Evolutionary conservation across 2,329 filamentous ascomycete genomes (phyloP), one percentile per base, ranked within the genome.

Genomic region (Neoscytalidium dimidiatum): DNA sequence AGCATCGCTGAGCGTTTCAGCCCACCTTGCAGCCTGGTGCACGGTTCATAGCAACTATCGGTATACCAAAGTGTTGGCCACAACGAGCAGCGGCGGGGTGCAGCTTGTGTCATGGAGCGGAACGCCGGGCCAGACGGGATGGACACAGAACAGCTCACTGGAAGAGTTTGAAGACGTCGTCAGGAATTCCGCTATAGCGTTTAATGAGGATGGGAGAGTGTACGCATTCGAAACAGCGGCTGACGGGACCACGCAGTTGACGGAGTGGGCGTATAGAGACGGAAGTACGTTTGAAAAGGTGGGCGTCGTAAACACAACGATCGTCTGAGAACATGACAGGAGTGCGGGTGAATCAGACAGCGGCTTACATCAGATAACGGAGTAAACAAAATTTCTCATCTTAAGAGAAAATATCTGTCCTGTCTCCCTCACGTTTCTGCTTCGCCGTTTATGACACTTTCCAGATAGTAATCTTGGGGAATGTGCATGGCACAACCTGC

Each of bases 161-260:
- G 29, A 52, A 3, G 49, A 3, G 23, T 52, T 52, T 13, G 49
- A 52, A 17, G 28, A 19, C 13, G 49, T 52, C 17, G 49, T 21
- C 5, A 33, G 13, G 49, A 21, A 52, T n/a, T 52, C 49, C 43
- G 75, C 74, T 26, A 70, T 74, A 8, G 64, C 77, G 3, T 77
- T 74, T 68, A 74, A 70, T 17, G 69, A 71, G 66, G 57, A 68
- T 3, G 57, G 70, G 4, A 77, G 75, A 52, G 65, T 69, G 23
- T 74, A 76, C n/a, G 73, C 71, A 1, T 69, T 70, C 0, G 62
- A 65, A 31, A 71, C 71, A 7, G 62, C 33, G 2, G 75, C 71
- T 60, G 70, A 75, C 17, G 76, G 74, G 0, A 73, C 74, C 0
- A 74, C 76, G 0, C 76, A 76, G 64, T 74, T 76, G 72, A 74